Evolutionary conservation across 2,329 filamentous ascomycete genomes (phyloP), one percentile per base, ranked within the genome.

Genomic region (Chaetomiaceae sp.): DNA sequence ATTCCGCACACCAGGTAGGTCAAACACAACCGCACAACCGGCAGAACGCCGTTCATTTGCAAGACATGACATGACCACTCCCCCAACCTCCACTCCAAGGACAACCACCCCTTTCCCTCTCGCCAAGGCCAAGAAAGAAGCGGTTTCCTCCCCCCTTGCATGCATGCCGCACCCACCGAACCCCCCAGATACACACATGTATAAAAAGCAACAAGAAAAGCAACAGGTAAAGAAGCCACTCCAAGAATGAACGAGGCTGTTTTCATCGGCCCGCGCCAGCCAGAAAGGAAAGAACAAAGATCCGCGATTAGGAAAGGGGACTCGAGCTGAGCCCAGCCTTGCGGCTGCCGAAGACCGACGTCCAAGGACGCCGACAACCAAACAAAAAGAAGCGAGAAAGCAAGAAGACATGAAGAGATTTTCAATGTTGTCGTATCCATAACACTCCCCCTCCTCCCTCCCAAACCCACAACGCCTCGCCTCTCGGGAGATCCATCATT

Each of bases 201-300:
- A 48, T 32, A 14, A 3, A n/a, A 32, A 11, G 29, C 12, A 15
- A 30, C 36, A 27, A 52, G 15, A 30, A 39, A 34, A 52, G 42
- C 6, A 18, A 36, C n/a, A n/a, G n/a, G n/a, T n/a, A n/a, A 19
- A 29, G 27, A 44, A 43, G 20, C 42, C 35, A 15, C 24, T 40
- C 38, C 22, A 26, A 14, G 9, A 24, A 35, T n/a, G n/a, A 32
- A 8, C 19, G 43, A 32, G 40, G 40, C 41, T 45, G 40, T 40
- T 36, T 46, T 39, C n/a, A 15, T 36, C 43, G 43, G 48, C 40
- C 48, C 32, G 48, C 48, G 46, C 47, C 49, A 30, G 45, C 41
- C 42, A 44, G n/a, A 42, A 15, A 46, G 32, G 29, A 45, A 30
- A 46, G 22, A 9, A 29, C 12, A 37, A 42, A 40, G 42, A 35